These are phyloP conservation scores for Puccinia triticina DNA, from an alignment of 1,284 basidiomycete genomes.

Conservation along the genomic window DNA sequence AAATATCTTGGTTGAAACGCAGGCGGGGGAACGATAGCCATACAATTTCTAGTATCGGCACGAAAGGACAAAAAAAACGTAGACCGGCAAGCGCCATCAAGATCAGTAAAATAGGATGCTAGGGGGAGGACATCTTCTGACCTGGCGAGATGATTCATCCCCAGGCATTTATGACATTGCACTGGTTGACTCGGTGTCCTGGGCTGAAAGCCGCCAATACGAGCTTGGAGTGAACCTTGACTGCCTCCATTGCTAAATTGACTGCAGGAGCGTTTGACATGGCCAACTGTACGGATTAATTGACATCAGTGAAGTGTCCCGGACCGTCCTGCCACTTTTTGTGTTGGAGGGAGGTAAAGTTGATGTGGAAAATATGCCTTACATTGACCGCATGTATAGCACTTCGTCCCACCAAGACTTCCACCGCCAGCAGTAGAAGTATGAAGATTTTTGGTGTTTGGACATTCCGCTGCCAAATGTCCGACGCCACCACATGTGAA, in stretches of 20 bases:
- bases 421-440: not conserved
- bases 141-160: slow-evolving; percentile 41
- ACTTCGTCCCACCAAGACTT: slow-evolving; percentile 19
- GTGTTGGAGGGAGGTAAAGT: not conserved
- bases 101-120: not conserved
- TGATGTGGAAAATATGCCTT: not conserved
- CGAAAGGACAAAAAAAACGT: not conserved
- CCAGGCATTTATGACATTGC: slow-evolving; percentile 41
- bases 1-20: not conserved
- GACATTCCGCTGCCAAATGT: slow-evolving; percentile 33
- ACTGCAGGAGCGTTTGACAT: slow-evolving; percentile 27
- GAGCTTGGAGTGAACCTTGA: not conserved
- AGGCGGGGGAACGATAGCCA: slow-evolving; percentile 9
- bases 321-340: not conserved
- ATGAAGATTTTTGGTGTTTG: not conserved
- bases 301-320: not conserved
- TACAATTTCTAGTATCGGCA: slow-evolving; percentile 5
- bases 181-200: slow-evolving; percentile 21
- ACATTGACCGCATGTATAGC: slow-evolving; percentile 41
- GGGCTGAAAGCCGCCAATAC: not conserved
- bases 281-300: slow-evolving; percentile 1
- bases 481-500: slow-evolving; percentile 19
- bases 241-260: not conserved
- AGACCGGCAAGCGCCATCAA: not conserved
- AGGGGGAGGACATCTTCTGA: not conserved